Conservation (phyloP, 768 basidiomycete genomes). For the Mycena olivaceomarginata region DNA sequence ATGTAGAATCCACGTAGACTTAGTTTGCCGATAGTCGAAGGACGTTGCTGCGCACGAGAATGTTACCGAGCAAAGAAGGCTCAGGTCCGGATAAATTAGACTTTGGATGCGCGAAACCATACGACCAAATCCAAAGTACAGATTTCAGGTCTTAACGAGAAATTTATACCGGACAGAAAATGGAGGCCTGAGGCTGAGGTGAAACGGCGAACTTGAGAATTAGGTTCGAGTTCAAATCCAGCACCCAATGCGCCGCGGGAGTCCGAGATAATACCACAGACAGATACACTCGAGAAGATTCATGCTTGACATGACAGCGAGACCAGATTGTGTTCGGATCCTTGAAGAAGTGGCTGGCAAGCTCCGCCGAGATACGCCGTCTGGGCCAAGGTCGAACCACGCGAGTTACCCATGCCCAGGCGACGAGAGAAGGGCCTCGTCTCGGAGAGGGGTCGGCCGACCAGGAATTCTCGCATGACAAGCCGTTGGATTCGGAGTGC, state of each 20-base stretch:
- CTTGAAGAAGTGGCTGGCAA: conserved; percentile 8
- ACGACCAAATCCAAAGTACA: not conserved
- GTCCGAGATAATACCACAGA: conserved; percentile 24
- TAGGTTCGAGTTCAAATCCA: not conserved
- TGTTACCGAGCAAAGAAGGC: conserved; percentile 17
- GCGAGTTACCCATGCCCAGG: conserved; percentile 20
- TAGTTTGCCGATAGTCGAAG: conserved; percentile 11
- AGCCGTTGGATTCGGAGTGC: conserved; percentile 8
- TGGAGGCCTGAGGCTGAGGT: not conserved
- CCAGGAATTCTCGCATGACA: conserved; percentile 24
- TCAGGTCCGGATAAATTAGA: conserved; percentile 24
- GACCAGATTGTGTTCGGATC: conserved; percentile 26
- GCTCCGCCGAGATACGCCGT: conserved; percentile 6
- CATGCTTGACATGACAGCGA: conserved; percentile 40
- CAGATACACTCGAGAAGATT: conserved; percentile 34
- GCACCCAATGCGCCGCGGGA: conserved; percentile 16
- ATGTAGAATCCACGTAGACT: conserved; percentile 16
- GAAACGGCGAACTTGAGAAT: too few relatives aligned
- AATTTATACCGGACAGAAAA: not conserved
- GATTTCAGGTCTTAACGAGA: not conserved
- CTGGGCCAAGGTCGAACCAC: conserved; percentile 16
- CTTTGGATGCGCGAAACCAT: conserved; percentile 14
- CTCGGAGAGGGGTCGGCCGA: conserved; percentile 23
- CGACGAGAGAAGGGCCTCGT: conserved; percentile 12
- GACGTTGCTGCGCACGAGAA: conserved; percentile 1